Evolutionary conservation across 495 filamentous ascomycete genomes (phyloP).

Genomic region (Lentithecium fluviatile): DNA sequence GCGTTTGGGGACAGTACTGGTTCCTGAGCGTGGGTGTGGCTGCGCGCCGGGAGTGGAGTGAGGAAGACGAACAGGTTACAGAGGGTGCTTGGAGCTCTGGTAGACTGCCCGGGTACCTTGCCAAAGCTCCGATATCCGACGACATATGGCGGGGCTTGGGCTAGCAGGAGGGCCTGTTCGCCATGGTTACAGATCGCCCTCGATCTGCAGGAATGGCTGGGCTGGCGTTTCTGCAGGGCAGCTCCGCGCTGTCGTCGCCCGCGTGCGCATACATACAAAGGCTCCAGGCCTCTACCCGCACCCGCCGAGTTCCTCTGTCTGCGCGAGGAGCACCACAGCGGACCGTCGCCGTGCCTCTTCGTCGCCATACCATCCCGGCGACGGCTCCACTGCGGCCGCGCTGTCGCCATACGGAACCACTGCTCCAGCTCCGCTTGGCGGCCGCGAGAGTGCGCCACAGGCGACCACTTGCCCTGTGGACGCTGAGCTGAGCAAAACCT

Average conservation of each 20-base stretch:
- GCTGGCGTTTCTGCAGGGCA: conserved; percentile 22
- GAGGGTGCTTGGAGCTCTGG: conserved; percentile 4
- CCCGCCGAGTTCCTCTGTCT: background rate
- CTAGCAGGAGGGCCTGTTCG: conserved; percentile 15
- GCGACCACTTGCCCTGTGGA: background rate
- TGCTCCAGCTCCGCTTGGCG: conserved; percentile 1
- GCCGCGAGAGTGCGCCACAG: background rate
- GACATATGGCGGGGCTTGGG: conserved; percentile 23
- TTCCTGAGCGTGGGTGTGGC: conserved; percentile 19
- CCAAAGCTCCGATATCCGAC: conserved; percentile 32
- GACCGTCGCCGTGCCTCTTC: background rate
- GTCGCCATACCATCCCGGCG: background rate
- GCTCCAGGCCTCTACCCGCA: conserved; percentile 15
- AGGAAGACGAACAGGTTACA: background rate
- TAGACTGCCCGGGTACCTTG: conserved; percentile 15
- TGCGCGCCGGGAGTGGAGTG: conserved; percentile 7
- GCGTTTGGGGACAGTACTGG: conserved; percentile 11
- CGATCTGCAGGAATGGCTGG: conserved; percentile 21
- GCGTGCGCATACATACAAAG: background rate
- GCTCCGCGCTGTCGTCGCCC: background rate
- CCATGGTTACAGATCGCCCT: conserved; percentile 34
- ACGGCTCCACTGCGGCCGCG: conserved; percentile 7
- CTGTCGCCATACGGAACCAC: conserved; percentile 13
- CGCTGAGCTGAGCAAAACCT: background rate
- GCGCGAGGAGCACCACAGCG: background rate